Conservation (phyloP, 257 asterid genomes). For the Vinca minor region DNA sequence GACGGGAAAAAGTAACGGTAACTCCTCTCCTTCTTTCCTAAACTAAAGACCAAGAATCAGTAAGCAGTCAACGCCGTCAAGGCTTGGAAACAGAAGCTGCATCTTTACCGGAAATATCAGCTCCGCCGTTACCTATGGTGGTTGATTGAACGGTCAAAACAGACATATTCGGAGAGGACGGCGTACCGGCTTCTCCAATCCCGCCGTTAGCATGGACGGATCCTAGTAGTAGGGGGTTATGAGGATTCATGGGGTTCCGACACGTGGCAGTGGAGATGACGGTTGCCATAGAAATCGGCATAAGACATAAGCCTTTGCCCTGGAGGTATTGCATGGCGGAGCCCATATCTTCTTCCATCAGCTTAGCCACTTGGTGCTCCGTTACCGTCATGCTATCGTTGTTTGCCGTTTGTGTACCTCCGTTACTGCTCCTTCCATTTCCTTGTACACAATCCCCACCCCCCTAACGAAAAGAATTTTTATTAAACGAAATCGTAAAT, state of each 20-base stretch:
- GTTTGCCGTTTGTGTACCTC: conserved; percentile 43
- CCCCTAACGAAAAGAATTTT: too few species aligned
- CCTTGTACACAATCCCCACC: conserved; percentile 29
- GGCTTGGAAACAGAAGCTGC: conserved; percentile 44
- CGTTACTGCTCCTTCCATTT: conserved; percentile 35
- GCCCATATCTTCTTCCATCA: conserved; percentile 96
- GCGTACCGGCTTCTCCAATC: conserved; percentile 28
- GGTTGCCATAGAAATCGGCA: conserved; percentile 88
- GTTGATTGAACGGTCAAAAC: conserved; percentile 65
- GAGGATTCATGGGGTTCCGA: conserved; percentile 29
- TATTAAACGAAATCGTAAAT: too few species aligned
- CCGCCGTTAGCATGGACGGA: conserved; percentile 7
- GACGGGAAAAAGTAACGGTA: conserved; percentile 18
- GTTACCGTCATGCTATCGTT: conserved; percentile 65
- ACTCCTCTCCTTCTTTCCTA: not conserved
- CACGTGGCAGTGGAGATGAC: conserved; percentile 79
- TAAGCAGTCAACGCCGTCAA: conserved; percentile 29
- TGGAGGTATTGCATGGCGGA: conserved; percentile 96
- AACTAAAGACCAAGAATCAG: conserved; percentile 6
- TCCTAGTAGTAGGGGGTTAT: conserved; percentile 20
- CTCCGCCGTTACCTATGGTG: conserved; percentile 35
- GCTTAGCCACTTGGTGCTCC: conserved; percentile 87
- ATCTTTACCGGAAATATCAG: too few species aligned
- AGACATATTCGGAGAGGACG: conserved; percentile 69
- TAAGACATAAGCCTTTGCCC: conserved; percentile 87